Conservation (phyloP, 352 stramenopile species). For the Globisporangium middletonii region DNA sequence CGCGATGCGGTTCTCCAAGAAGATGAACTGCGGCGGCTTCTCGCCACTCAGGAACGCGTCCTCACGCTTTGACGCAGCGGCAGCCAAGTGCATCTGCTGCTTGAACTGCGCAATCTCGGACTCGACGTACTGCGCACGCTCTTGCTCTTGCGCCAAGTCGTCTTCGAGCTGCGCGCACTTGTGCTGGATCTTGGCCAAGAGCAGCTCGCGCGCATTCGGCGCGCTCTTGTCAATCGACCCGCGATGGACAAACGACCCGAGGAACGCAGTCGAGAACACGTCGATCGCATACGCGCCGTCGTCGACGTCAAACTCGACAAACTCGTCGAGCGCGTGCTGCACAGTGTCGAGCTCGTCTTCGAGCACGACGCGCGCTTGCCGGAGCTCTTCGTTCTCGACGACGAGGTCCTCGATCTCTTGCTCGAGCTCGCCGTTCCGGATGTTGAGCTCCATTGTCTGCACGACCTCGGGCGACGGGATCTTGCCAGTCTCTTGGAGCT, state of each 20-base stretch:
- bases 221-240: slow-evolving; percentile 58
- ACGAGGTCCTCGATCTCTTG: slow-evolving; percentile 72
- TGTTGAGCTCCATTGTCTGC: slow-evolving; percentile 46
- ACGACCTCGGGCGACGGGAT: slow-evolving; percentile 62
- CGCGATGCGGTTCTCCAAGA: slow-evolving; percentile 69
- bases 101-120: slow-evolving; percentile 64
- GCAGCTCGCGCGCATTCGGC: slow-evolving; percentile 46
- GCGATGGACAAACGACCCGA: slow-evolving; percentile 50
- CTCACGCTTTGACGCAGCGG: slow-evolving; percentile 59
- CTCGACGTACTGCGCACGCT: slow-evolving; percentile 42
- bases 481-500: slow-evolving; percentile 41
- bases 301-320: slow-evolving; percentile 51
- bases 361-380: slow-evolving; percentile 34
- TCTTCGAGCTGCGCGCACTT: slow-evolving; percentile 46
- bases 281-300: slow-evolving; percentile 43
- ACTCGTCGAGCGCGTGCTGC: slow-evolving; percentile 61
- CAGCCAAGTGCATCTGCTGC: slow-evolving; percentile 56
- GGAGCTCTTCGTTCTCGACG: slow-evolving; percentile 62
- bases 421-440: slow-evolving; percentile 46
- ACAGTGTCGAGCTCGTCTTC: slow-evolving; percentile 52
- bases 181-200: slow-evolving; percentile 53
- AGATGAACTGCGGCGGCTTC: slow-evolving; percentile 70
- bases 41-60: slow-evolving; percentile 78
- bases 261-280: slow-evolving; percentile 63
- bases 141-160: slow-evolving; percentile 56